Percentiles rank a stretch among this genome's conserved stretches.
Conservation (phyloP, 345 rosid species). For the Heritiera fomes region DNA sequence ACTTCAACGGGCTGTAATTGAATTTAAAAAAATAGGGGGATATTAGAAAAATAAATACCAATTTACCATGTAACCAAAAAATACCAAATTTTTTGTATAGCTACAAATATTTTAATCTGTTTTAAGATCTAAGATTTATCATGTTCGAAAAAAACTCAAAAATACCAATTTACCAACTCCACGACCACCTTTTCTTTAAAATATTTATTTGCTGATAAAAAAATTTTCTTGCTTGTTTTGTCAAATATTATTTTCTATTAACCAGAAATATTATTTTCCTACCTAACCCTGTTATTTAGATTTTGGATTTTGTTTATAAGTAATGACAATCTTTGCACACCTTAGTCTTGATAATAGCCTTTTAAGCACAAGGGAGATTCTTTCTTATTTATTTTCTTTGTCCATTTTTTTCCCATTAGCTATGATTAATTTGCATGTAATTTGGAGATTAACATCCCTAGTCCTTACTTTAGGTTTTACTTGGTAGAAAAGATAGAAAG, state of each 20-base stretch:
- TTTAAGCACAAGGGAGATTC: background rate
- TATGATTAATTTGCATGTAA: background rate
- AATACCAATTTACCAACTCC: background rate
- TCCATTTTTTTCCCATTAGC: background rate
- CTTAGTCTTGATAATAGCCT: background rate
- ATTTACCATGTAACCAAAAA: background rate
- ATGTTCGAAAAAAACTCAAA: too few relatives aligned
- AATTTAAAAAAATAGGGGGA: background rate
- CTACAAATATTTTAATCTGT: too few relatives aligned
- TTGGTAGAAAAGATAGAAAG: too few relatives aligned
- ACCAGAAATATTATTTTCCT: background rate
- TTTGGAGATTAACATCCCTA: background rate
- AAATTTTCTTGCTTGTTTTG: background rate
- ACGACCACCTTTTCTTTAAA: background rate
- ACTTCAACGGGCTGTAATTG: background rate
- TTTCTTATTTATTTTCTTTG: background rate
- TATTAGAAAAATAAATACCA: background rate
- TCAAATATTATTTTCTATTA: background rate
- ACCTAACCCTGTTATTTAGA: background rate
- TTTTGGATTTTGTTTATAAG: background rate
- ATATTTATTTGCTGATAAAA: background rate
- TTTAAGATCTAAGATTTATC: too few relatives aligned
- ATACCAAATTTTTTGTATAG: too few relatives aligned
- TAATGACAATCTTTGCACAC: slow-evolving; percentile 2
- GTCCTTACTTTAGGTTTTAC: background rate